These are phyloP conservation scores for Ceratobasidium sp. DNA, from an alignment of 1,284 basidiomycete species.

Conservation along the genomic window DNA sequence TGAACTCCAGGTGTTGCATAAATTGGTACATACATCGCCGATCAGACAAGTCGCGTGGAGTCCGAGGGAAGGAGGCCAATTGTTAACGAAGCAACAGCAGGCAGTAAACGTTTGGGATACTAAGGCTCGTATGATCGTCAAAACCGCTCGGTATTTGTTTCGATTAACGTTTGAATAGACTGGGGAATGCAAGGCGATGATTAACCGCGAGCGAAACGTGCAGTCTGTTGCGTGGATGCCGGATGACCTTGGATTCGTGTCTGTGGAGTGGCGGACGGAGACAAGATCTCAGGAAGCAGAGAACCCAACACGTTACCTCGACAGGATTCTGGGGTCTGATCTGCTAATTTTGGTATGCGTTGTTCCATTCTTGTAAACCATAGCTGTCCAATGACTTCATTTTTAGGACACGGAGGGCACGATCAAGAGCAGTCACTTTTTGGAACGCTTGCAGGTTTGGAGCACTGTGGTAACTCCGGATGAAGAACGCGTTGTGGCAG, in stretches of 20 bases:
- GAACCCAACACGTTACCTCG: constrained; percentile 15
- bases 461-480: constrained; percentile 73
- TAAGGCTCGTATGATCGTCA: constrained; percentile 6
- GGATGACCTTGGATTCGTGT: constrained; percentile 65
- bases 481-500: constrained; percentile 78
- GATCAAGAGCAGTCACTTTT: constrained; percentile 56
- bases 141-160: background rate
- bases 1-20: constrained; percentile 23
- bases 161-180: constrained; percentile 63
- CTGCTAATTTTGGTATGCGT: constrained; percentile 18
- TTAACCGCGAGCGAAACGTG: constrained; percentile 70
- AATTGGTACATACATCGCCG: constrained; percentile 9
- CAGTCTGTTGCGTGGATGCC: constrained; percentile 82
- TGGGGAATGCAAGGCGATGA: constrained; percentile 79
- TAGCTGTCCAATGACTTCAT: constrained; percentile 55
- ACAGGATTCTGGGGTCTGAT: constrained; percentile 54
- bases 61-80: constrained; percentile 12
- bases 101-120: constrained; percentile 30
- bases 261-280: constrained; percentile 43
- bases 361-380: too few relatives aligned
- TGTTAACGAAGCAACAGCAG: constrained; percentile 32
- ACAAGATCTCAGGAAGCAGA: constrained; percentile 1
- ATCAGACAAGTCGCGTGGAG: constrained; percentile 41
- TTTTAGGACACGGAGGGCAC: constrained; percentile 79
- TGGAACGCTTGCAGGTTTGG: constrained; percentile 61